Base-by-base conservation (phyloP, 1,284 basidiomycete genomes). In the Puccinia horiana region DNA sequence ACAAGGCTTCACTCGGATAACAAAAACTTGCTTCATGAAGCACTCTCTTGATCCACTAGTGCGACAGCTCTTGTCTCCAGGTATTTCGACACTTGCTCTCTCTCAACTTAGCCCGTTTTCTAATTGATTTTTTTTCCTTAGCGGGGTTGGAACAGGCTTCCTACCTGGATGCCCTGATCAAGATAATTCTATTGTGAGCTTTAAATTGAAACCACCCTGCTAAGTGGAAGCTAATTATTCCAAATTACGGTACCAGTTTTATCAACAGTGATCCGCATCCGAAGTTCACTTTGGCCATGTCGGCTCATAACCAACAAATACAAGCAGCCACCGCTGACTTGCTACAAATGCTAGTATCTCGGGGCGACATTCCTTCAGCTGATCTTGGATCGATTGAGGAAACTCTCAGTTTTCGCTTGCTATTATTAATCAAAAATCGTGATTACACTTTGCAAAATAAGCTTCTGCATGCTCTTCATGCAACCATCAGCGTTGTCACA, bases 401-500 rank as follows among this genome's bases (percentile, higher is more conserved):
- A 0, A 89, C 90, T 0, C 89, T 97, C 52, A 89, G 95, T 63
- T 90, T 90, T 73, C 93, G 94, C 85, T 89, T 98, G 1, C 93
- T 92, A 84, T 88, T 91, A 73, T 92, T 90, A 42, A 89, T 97
- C 26, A 92, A 94, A 84, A 88, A 88, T 32, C 88, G 88, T 26
- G 90, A 91, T 44, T 89, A 95, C 49, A 93, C 95, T 84, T 88
- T 95, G 20, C 95, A 97, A 87, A 95, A 94, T 89, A 96, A 95
- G 86, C 90, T 98, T 81, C 90, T 99, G 0, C 94, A 95, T 84
- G 91, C 96, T 12, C 90, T 99, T 0, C 95, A 98, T 85, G 92
- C 93, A 0, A 88, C 94, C 40, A 91, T 96, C 40, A 92, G 91
- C 26, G 91, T 90, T 0, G 37, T 74, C 77, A 11, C 83, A 82